Evolutionary conservation across 192 early-diverging fungal genomes (phyloP).

Genomic region (Linnemannia elongata): DNA sequence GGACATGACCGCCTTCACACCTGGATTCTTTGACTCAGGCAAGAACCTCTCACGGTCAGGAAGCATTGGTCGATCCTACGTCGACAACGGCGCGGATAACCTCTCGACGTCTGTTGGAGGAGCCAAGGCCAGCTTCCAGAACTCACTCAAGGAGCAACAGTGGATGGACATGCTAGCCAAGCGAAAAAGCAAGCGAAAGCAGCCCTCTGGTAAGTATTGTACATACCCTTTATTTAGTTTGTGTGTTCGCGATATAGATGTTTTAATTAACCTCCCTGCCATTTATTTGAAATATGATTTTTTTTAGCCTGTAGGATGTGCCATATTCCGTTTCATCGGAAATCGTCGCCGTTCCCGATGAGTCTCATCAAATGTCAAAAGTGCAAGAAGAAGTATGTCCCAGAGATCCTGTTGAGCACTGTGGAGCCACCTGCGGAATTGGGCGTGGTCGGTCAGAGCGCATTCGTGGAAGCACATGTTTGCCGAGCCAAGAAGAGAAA

Average conservation of each 20-base stretch:
- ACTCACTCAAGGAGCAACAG: constrained; percentile 51
- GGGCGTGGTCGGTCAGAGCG: constrained; percentile 72
- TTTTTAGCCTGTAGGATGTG: constrained; percentile 63
- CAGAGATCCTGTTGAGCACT: constrained; percentile 80
- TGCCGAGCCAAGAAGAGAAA: constrained; percentile 64
- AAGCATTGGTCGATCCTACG: constrained; percentile 48
- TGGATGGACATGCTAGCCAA: constrained; percentile 55
- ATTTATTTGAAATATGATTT: neutral
- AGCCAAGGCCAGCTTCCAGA: constrained; percentile 46
- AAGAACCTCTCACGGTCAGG: constrained; percentile 50
- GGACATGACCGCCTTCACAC: constrained; percentile 67
- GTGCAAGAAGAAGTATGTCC: constrained; percentile 82
- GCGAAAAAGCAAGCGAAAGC: constrained; percentile 45
- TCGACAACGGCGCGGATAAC: constrained; percentile 30
- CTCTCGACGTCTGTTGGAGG: constrained; percentile 28
- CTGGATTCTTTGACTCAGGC: constrained; percentile 37
- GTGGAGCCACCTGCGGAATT: constrained; percentile 82
- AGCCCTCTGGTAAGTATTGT: constrained; percentile 39
- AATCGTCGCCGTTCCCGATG: constrained; percentile 80
- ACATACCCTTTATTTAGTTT: neutral
- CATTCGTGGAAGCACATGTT: constrained; percentile 82
- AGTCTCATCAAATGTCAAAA: constrained; percentile 73
- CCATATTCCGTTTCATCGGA: constrained; percentile 76
- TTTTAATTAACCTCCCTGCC: neutral
- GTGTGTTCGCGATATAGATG: neutral